Conservation (phyloP, 306 rosid genomes). For the Rosa multiflora region DNA sequence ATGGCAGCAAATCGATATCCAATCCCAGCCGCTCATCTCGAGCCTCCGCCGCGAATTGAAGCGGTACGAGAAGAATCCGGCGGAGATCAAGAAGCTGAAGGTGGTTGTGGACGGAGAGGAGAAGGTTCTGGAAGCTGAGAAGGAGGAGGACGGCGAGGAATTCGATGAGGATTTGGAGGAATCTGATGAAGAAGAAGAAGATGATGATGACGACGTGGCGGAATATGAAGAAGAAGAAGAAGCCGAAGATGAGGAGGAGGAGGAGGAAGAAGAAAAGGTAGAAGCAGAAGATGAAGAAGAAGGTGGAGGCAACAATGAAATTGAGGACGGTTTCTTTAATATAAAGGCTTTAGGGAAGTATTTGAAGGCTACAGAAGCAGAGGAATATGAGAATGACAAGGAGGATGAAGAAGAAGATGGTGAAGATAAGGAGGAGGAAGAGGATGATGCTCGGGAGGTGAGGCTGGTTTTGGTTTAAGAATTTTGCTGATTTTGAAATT, state of each 20-base stretch:
- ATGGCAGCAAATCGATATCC: conserved; percentile 96
- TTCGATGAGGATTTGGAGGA: conserved; percentile 46
- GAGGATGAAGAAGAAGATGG: conserved; percentile 26
- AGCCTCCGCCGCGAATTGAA: conserved; percentile 64
- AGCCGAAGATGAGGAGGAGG: conserved; percentile 1
- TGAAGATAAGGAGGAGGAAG: conserved; percentile 31
- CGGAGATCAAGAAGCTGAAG: conserved; percentile 44
- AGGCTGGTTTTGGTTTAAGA: conserved; percentile 6
- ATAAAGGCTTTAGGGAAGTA: conserved; percentile 64
- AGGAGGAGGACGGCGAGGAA: conserved; percentile 35
- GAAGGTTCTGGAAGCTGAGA: conserved; percentile 23
- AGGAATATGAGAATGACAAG: conserved; percentile 38
- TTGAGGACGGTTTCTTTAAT: conserved; percentile 76
- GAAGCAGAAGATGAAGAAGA: neutral
- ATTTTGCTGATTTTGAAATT: neutral
- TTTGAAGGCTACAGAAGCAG: conserved; percentile 61
- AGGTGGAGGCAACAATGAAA: conserved; percentile 24
- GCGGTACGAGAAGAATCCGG: conserved; percentile 53
- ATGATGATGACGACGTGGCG: conserved; percentile 14
- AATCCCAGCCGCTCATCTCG: conserved; percentile 71
- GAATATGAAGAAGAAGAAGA: conserved; percentile 4
- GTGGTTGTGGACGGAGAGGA: conserved; percentile 26
- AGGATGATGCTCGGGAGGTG: conserved; percentile 60
- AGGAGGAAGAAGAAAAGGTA: conserved; percentile 18
- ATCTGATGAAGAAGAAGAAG: conserved; percentile 9